Conservation (phyloP, 169 alveolate genomes). For the Pseudocohnilembus persalinus region DNA sequence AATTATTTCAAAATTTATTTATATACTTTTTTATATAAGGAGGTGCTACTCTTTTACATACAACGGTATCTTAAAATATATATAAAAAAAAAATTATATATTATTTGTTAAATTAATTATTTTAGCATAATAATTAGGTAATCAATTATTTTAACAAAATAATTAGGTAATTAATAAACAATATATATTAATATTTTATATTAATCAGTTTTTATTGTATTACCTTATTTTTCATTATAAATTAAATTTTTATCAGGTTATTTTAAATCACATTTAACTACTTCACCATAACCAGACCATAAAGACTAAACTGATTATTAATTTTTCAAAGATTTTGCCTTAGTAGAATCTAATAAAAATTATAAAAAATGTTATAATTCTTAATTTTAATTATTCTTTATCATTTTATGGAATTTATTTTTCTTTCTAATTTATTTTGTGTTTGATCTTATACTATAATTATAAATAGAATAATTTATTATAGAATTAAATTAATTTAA, state of each 20-base stretch:
- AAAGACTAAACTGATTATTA: neutral
- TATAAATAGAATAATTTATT: too few relatives aligned
- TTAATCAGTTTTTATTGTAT: too few relatives aligned
- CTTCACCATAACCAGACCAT: neutral
- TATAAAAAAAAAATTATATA: too few relatives aligned
- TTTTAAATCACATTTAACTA: neutral
- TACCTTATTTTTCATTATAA: too few relatives aligned
- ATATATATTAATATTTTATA: too few relatives aligned
- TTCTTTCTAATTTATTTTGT: too few relatives aligned
- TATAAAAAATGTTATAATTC: too few relatives aligned
- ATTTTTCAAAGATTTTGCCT: neutral
- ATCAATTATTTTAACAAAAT: neutral
- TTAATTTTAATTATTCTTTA: neutral
- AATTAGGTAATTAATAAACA: too few relatives aligned
- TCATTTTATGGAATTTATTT: too few relatives aligned
- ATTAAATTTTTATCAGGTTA: neutral
- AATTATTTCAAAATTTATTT: too few relatives aligned
- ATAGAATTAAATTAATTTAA: too few relatives aligned
- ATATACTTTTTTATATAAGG: neutral
- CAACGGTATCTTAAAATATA: neutral
- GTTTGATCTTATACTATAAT: too few relatives aligned
- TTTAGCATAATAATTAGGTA: neutral
- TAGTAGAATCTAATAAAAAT: neutral
- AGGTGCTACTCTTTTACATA: neutral
- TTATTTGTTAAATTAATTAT: neutral